phyloP scores from a whole-genome alignment of 83 land plant species.

The Picea abies region DNA sequence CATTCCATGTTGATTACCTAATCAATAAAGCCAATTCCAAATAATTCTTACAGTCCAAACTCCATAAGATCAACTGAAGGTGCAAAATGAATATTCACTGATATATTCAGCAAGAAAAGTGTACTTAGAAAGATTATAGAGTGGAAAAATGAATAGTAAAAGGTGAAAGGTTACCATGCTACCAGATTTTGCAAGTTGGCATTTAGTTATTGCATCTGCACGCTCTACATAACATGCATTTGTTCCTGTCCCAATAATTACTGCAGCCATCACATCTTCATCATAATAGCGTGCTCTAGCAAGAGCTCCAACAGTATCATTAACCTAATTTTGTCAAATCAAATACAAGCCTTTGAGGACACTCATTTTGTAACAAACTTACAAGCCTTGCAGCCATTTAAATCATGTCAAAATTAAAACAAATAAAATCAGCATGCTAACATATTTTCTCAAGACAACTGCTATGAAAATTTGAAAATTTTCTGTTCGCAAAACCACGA shows the following conservation, averaged over 20 bases:
- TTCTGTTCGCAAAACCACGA: too few relatives aligned
- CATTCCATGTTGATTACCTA: conserved; percentile 98
- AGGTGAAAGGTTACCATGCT: conserved; percentile 49
- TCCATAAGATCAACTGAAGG: background rate
- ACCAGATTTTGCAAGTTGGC: conserved; percentile 64
- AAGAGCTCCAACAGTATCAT: conserved; percentile 46
- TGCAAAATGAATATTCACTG: background rate
- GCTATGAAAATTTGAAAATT: too few relatives aligned
- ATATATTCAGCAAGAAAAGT: conserved; percentile 3
- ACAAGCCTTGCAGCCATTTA: background rate
- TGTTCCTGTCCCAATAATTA: conserved; percentile 44
- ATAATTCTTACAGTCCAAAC: background rate
- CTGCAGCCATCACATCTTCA: conserved; percentile 41
- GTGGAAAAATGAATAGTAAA: background rate
- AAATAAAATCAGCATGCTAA: too few relatives aligned
- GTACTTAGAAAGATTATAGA: background rate
- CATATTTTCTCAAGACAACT: too few relatives aligned
- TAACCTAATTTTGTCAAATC: conserved; percentile 29
- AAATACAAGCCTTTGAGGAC: background rate
- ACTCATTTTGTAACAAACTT: background rate
- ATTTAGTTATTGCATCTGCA: conserved; percentile 39
- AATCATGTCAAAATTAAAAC: background rate
- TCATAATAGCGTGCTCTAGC: conserved; percentile 30
- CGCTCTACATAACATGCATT: conserved; percentile 51
- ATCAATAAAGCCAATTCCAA: conserved; percentile 13